A percentile compares a stretch with the other conserved stretches of the same genome.
Conservation (phyloP, 139 green algal species). For the Haematococcus lacustris region DNA sequence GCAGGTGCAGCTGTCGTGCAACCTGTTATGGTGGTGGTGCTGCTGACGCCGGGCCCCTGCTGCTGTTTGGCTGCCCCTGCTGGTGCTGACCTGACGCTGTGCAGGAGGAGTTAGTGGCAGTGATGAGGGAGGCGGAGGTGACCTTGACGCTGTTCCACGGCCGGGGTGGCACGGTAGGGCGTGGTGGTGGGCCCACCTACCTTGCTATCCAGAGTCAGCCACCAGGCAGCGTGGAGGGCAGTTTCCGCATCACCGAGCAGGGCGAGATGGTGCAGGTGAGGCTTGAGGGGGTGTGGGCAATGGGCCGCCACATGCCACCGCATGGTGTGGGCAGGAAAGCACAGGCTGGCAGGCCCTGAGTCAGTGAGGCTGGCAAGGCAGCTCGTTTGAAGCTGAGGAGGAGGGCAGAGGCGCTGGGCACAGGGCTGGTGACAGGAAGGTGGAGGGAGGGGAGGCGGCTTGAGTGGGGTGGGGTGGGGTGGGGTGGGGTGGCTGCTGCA, state of each 20-base stretch:
- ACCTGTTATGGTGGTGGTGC: too few species aligned
- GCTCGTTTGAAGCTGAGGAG: too few species aligned
- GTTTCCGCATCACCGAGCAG: conserved; percentile 88
- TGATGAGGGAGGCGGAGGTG: conserved; percentile 55
- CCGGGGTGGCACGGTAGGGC: conserved; percentile 86
- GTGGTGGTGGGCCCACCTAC: conserved; percentile 89
- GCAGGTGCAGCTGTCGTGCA: too few species aligned
- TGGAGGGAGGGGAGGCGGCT: too few species aligned
- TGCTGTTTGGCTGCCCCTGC: too few species aligned
- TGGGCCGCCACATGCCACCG: not conserved
- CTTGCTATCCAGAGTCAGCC: conserved; percentile 93
- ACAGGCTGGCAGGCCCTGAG: not conserved
- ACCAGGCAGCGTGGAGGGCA: conserved; percentile 74
- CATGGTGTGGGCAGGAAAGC: not conserved
- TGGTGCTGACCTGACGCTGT: too few species aligned
- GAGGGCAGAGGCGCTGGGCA: too few species aligned
- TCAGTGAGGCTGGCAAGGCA: too few species aligned
- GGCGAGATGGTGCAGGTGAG: conserved; percentile 50
- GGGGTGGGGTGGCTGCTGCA: too few species aligned
- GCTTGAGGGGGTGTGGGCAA: not conserved
- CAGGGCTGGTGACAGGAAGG: too few species aligned
- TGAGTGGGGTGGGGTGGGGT: too few species aligned
- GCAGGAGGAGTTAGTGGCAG: conserved; percentile 31
- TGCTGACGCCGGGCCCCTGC: too few species aligned
- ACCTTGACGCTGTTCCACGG: conserved; percentile 93